Evolutionary conservation across 345 rosid species (phyloP).

Genomic region (Eucalyptus cladocalyx): DNA sequence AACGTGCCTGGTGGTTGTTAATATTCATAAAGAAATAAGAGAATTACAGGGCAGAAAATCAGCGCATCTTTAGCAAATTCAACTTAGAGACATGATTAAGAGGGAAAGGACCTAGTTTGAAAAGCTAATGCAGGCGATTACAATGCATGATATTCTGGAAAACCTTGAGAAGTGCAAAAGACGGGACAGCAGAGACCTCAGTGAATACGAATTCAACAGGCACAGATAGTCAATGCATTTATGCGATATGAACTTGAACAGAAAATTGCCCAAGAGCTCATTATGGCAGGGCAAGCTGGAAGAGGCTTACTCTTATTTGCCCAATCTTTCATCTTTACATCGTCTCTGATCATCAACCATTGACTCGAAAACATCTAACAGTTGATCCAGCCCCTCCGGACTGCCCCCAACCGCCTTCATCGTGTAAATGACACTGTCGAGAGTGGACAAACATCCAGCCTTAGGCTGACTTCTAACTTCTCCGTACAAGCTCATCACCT

Average conservation of each 20-base stretch:
- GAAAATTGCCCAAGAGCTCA: background rate
- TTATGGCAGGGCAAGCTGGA: background rate
- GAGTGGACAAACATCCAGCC: constrained; percentile 64
- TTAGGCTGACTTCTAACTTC: constrained; percentile 76
- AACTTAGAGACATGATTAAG: too few species aligned
- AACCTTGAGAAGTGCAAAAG: background rate
- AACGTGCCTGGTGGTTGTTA: too few species aligned
- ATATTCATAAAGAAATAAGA: too few species aligned
- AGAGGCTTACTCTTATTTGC: background rate
- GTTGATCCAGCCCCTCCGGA: constrained; percentile 32
- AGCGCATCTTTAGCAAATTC: too few species aligned
- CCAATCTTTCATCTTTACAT: constrained; percentile 43
- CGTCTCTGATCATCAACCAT: constrained; percentile 78
- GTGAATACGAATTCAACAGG: background rate
- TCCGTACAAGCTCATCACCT: constrained; percentile 43
- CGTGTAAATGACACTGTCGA: constrained; percentile 67
- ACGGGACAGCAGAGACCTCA: background rate
- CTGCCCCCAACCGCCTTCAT: constrained; percentile 50
- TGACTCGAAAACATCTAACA: constrained; percentile 64
- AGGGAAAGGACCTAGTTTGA: too few species aligned
- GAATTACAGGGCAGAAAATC: too few species aligned
- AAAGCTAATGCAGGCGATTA: too few species aligned
- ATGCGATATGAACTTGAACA: background rate
- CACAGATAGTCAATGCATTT: background rate
- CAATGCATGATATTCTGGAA: too few species aligned